Evolutionary conservation across 2,329 filamentous ascomycete genomes (phyloP), one percentile per base, ranked within the genome.

Genomic region (Verticillium nubilum): DNA sequence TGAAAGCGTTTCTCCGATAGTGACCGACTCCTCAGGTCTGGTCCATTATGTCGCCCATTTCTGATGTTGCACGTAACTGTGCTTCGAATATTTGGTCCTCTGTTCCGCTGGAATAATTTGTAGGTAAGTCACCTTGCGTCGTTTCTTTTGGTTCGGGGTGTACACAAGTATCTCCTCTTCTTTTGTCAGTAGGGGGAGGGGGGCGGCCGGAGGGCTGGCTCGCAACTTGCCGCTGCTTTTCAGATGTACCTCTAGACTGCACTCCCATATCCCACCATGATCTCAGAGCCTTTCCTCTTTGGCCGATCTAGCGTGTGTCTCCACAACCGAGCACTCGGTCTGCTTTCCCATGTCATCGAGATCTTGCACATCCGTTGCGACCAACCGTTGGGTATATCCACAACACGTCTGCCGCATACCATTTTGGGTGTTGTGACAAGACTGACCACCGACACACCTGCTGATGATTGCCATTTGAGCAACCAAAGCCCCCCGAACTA

Each of bases 261-360:
- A 53, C 52, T 28, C 47, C 50, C 25, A 35, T 55, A 60, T 62
- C 54, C 62, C 59, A 59, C 59, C 61, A 52, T 52, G 37, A 58
- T 62, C 59, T 62, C 57, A 56, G 57, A 58, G 57, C 59, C 61
- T 58, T 56, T 58, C 60, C 59, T 59, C 61, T 57, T 27, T 63
- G 59, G 61, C 35, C 59, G 59, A 59, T 61, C 59, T 61, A 55
- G 59, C 63, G 42, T 61, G 61, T 61, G 37, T 19, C 42, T 59
- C 62, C 62, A 64, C 62, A 64, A 59, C 61, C 57, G 35, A 54
- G 56, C 60, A 59, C 59, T 64, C 61, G 62, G 62, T 61, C 62
- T 63, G 54, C 37, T 62, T 56, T 29, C 52, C 56, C 56, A 59
- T 64, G 62, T 64, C 62, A 64, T 64, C 62, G 62, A 64, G 62